Base-by-base conservation (phyloP, 768 basidiomycete species). In the Lactarius trivialis region DNA sequence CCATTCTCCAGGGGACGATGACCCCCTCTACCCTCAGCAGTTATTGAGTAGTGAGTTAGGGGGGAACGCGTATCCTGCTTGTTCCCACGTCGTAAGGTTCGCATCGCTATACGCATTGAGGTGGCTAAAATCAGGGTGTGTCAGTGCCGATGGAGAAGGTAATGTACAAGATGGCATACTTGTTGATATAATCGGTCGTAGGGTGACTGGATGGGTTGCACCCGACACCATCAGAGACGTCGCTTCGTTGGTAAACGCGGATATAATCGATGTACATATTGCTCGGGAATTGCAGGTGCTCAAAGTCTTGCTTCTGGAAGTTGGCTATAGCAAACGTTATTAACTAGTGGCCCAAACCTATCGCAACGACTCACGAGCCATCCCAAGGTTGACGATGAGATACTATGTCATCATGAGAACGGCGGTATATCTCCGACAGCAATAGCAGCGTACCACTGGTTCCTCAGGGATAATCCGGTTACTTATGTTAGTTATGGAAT, bases 191-290 rank as follows among this genome's bases (percentile, higher is more conserved):
- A 60, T 85, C 75, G 19, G 83, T 71, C 2, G 96, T 99, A 0
- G 96, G 96, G 60, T 82, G 77, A 52, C 77, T 79, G 2, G 83
- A 75, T 9, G 96, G 96, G 71, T 91, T 80, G 72, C 96, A 99
- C 0, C 88, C 86, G 37, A 92, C 68, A 11, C 82, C 86, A 58
- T 86, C 78, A 66, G 82, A 71, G n/a, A 82, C 71, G 9, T 87
- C 93, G 24, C 83, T 71, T 37, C 87, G 83, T 75, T 97, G 94
- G 68, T 93, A 92, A 56, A 95, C 81, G 39, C 93, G 85, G 26
- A 99, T 82, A 68, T 97, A 98, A 73, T 98, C 96, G 65, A 98
- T 75, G 63, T 82, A 83, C 89, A 96, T 89, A 62, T 80, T 76
- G 7, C 81, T 78, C 0, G 95, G 96, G 79, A 93, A 96, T 52